phyloP scores from a whole-genome alignment of 1,139 yeast genomes.

The Geotrichum fermentans region DNA sequence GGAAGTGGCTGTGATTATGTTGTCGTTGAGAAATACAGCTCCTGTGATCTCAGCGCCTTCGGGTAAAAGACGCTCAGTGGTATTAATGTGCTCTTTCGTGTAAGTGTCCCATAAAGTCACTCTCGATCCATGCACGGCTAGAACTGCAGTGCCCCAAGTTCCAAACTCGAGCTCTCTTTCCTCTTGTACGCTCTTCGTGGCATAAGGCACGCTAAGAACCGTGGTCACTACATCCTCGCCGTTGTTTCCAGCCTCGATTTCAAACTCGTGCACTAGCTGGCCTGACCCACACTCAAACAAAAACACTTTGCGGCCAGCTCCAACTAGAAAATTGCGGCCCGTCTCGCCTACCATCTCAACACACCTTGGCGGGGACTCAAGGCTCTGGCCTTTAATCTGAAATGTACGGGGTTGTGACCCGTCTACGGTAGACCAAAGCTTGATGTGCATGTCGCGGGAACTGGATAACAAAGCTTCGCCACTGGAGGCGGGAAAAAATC shows the following conservation, averaged over 20 bases:
- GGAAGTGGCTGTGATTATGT: conserved; percentile 9
- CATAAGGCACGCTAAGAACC: conserved; percentile 32
- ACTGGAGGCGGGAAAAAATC: conserved; percentile 50
- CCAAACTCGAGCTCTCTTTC: conserved; percentile 37
- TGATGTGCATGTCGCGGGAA: conserved; percentile 53
- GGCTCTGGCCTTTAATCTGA: conserved; percentile 43
- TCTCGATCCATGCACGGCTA: conserved; percentile 43
- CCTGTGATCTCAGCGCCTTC: background rate
- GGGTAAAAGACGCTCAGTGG: conserved; percentile 8
- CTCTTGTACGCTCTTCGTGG: conserved; percentile 1
- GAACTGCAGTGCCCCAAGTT: conserved; percentile 39
- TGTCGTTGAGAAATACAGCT: background rate
- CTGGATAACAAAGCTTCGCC: conserved; percentile 52
- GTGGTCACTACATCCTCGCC: conserved; percentile 19
- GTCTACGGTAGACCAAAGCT: conserved; percentile 51
- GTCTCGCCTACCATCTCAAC: conserved; percentile 47
- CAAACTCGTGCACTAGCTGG: conserved; percentile 40
- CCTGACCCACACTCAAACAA: conserved; percentile 71
- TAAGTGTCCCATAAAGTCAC: conserved; percentile 27
- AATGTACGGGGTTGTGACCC: conserved; percentile 50
- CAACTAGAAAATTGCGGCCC: conserved; percentile 58
- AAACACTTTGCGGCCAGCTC: conserved; percentile 41
- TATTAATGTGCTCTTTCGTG: background rate
- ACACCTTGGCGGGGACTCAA: conserved; percentile 38
- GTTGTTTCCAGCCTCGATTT: conserved; percentile 19